Base-by-base conservation (phyloP, 2,329 filamentous ascomycete genomes). In the Cryphonectria carpinicola region DNA sequence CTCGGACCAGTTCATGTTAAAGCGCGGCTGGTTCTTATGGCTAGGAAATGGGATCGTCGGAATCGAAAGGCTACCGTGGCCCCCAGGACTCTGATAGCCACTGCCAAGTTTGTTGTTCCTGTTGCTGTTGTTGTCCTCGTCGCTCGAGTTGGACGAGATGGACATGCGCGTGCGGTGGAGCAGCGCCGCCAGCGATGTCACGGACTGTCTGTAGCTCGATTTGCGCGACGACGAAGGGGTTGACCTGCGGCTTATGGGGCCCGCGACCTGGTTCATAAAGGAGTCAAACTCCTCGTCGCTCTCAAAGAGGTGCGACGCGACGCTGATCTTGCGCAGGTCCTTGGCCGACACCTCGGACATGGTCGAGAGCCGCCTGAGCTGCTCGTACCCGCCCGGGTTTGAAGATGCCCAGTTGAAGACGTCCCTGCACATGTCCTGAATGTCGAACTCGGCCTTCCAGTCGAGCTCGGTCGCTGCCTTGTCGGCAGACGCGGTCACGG, bases 351-450 rank as follows among this genome's bases (percentile, higher is more conserved):
- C 64, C 4, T 67, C 63, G 0, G 70, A 66, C 63, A 71, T 66
- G 13, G 54, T 66, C 0, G 70, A 71, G 54, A 71, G 68, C 5
- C 70, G 56, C 5, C 70, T 58, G n/a, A 71, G 70, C 46, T 69
- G 65, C 64, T 71, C 70, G 32, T 71, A 71, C 10, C 70, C 70
- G 6, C 70, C 70, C 6, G 70, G 70, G 49, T 71, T 71, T 11
- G 70, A 39, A 2, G 58, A 46, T 1, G 67, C 70, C 70, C 70
- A 71, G 58, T 71, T 71, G 70, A 66, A 71, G 6, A 71, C 70
- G 56, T 71, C 70, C 32, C 65, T 58, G 67, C 70, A 71, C 70
- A 71, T 71, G 67, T 71, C 70, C 39, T 71, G 70, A 2, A 71
- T 58, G 17, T 69, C 70, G 67, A 71, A 71, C 25, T 70, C 67